Conservation (phyloP, 441 rosid genomes). For the Euphorbia celastroides region DNA sequence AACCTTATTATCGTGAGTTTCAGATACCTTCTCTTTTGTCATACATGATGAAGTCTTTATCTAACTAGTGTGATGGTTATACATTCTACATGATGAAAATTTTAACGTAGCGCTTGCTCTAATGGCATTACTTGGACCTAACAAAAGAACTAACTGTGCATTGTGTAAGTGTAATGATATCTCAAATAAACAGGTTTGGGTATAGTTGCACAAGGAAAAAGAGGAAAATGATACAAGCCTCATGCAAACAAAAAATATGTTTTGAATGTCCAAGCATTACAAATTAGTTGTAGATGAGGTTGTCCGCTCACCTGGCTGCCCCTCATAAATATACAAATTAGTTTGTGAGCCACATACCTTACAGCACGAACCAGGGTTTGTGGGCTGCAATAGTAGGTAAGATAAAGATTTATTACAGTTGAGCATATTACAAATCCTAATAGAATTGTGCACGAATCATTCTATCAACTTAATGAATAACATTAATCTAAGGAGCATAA, state of each 20-base stretch:
- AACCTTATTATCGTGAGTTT: neutral
- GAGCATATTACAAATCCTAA: conserved; percentile 10
- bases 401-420: conserved; percentile 1
- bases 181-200: neutral
- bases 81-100: neutral
- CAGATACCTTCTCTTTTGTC: neutral
- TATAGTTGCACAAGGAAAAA: neutral
- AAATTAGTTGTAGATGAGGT: no score
- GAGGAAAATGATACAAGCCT: neutral
- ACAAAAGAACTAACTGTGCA: neutral
- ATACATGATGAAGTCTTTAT: neutral
- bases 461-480: neutral
- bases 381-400: conserved; percentile 59
- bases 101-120: neutral
- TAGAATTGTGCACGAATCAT: neutral
- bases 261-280: neutral
- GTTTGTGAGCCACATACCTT: conserved; percentile 49
- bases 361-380: conserved; percentile 97
- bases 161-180: no score
- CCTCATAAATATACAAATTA: neutral
- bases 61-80: no score
- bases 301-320: neutral
- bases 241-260: neutral
- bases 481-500: neutral
- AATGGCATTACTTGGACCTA: no score